Evolutionary conservation across 164 flowering plant genomes (phyloP), one percentile per base, ranked within the genome.

Genomic region (Platanus orientalis): DNA sequence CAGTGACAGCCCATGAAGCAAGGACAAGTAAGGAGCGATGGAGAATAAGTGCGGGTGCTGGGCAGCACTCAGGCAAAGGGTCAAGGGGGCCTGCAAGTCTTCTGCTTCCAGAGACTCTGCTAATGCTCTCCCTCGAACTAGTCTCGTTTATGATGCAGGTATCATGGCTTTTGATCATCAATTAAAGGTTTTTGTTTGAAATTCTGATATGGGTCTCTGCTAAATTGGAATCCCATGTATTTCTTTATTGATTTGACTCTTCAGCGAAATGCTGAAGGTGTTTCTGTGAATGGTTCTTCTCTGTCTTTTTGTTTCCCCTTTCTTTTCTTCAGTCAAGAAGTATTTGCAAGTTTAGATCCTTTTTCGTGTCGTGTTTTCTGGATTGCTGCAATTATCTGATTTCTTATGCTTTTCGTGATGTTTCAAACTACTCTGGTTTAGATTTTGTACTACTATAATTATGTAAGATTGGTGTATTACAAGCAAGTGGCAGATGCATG

Each of bases 91-190:
- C 25, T 80, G 83, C 76, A 83, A 77, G 29, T 62, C 94, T 66
- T 75, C 88, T 71, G 73, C 75, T 73, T 79, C 92, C 12, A 80
- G 60, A 53, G 73, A 77, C 66, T 78, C 89, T 66, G 71, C 81
- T 45, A 81, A 81, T 63, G 55, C 82, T 56, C 79, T 87, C 67
- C 94, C 96, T 62, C 76, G 92, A 55, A 83, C 87, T 54, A 89
- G 92, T 68, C 84, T 88, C 55, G 95, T 89, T 56, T 84, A 87
- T 78, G 96, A 92, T 74, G 87, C 93, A 67, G 95, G 95, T 86
- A 61, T 47, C 0, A 17, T 26, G 58, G 4, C 9, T 40, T 34
- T 49, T 32, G 26, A 17, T 49, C 24, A 6, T 36, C 36, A 2
- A 12, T 27, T 29, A 3, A n/a, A 0, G 14, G 32, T 62, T 45